Conservation (phyloP, 352 stramenopile genomes). For the Hyaloperonospora arabidopsidis region DNA sequence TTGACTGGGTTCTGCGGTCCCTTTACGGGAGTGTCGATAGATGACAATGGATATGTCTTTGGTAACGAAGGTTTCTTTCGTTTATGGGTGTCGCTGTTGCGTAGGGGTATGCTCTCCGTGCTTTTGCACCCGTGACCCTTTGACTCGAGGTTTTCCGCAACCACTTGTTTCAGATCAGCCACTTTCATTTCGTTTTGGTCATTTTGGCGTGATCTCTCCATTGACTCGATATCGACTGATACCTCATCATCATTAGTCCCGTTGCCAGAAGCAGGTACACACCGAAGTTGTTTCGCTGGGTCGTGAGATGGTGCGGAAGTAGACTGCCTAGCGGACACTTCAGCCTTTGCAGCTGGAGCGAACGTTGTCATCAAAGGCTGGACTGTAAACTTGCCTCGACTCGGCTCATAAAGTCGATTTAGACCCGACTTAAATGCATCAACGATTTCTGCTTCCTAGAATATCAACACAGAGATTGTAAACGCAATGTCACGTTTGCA, state of each 20-base stretch:
- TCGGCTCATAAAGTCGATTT: slow-evolving; percentile 57
- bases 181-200: slow-evolving; percentile 1
- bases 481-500: not conserved
- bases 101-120: not conserved
- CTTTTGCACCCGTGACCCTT: slow-evolving; percentile 1
- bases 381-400: slow-evolving; percentile 48
- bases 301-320: slow-evolving; percentile 1
- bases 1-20: slow-evolving; percentile 20
- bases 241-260: slow-evolving; percentile 2
- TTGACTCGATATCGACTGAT: not conserved
- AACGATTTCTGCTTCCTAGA: slow-evolving; percentile 49
- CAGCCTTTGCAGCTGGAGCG: slow-evolving; percentile 16
- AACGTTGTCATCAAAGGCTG: slow-evolving; percentile 50
- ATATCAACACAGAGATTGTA: not conserved
- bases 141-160: slow-evolving; percentile 16
- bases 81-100: slow-evolving; percentile 2
- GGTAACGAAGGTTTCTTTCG: no score
- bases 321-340: slow-evolving; percentile 9
- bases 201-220: slow-evolving; percentile 4
- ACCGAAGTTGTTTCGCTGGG: not conserved
- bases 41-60: slow-evolving; percentile 11
- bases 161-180: slow-evolving; percentile 12
- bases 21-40: slow-evolving; percentile 10
- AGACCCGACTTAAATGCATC: slow-evolving; percentile 51
- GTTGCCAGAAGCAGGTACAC: slow-evolving; percentile 4